A percentile compares a stretch with the other conserved stretches of the same genome.
Evolutionary conservation across 2,329 filamentous ascomycete species (phyloP).

Genomic region (Clonostachys solani): DNA sequence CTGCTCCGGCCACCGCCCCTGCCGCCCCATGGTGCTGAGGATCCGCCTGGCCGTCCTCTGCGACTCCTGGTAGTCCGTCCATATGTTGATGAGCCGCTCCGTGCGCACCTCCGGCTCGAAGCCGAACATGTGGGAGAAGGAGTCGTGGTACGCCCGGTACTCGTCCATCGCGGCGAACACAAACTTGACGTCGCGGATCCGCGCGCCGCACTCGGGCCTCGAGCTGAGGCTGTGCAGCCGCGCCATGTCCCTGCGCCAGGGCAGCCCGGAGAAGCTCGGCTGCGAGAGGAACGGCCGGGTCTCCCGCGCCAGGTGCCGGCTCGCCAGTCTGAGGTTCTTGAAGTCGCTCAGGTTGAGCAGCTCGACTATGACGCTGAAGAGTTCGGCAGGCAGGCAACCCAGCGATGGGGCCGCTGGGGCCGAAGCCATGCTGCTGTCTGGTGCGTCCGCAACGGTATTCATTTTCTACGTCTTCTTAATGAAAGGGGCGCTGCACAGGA

Average conservation of each 20-base stretch:
- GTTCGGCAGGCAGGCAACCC: conserved; percentile 26
- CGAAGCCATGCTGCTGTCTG: too few relatives aligned
- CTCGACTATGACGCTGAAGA: conserved; percentile 35
- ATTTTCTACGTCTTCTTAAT: too few relatives aligned
- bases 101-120: conserved; percentile 28
- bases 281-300: conserved; percentile 36
- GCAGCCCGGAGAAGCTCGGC: conserved; percentile 33
- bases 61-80: conserved; percentile 28
- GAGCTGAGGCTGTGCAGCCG: conserved; percentile 36
- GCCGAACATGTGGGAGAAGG: conserved; percentile 28
- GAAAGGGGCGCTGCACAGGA: too few relatives aligned
- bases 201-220: conserved; percentile 29
- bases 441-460: too few relatives aligned
- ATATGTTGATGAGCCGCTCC: conserved; percentile 25
- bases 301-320: conserved; percentile 28
- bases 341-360: conserved; percentile 32
- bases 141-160: conserved; percentile 29
- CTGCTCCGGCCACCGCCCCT: conserved; percentile 4
- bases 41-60: conserved; percentile 16
- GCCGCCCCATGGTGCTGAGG: too few relatives aligned
- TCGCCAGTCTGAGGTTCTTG: conserved; percentile 32
- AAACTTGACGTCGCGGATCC: conserved; percentile 37
- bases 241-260: conserved; percentile 38
- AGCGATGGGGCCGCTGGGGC: not conserved
- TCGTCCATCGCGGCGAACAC: conserved; percentile 37